Evolutionary conservation across 2,329 filamentous ascomycete species (phyloP).

Genomic region (Cladobotryum protrusum): DNA sequence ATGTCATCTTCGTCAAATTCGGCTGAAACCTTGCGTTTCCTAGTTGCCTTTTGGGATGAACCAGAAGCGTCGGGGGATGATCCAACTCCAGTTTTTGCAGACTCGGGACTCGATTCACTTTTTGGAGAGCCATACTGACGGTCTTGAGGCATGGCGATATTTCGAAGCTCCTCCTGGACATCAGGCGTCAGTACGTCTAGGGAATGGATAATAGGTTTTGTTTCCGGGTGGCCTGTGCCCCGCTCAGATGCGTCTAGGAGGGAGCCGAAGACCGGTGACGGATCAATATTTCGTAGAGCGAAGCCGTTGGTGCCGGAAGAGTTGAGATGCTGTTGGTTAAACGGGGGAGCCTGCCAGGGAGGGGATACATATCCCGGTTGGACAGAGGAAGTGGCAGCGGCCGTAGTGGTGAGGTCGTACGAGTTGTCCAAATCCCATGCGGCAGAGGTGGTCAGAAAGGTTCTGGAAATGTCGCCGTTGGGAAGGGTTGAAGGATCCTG

Average conservation of each 20-base stretch:
- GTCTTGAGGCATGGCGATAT: slow-evolving; percentile 58
- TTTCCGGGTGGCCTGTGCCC: slow-evolving; percentile 23
- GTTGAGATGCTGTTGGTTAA: slow-evolving; percentile 28
- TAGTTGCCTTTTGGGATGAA: slow-evolving; percentile 41
- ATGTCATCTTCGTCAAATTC: slow-evolving; percentile 49
- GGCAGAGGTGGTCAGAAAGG: slow-evolving; percentile 25
- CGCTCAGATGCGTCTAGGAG: slow-evolving; percentile 14
- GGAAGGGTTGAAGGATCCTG: slow-evolving; percentile 25
- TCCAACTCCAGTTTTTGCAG: slow-evolving; percentile 38
- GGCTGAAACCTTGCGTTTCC: slow-evolving; percentile 66
- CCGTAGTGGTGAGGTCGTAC: slow-evolving; percentile 35
- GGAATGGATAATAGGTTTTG: slow-evolving; percentile 24
- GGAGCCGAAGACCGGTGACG: slow-evolving; percentile 27
- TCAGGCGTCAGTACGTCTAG: slow-evolving; percentile 44
- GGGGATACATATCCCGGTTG: slow-evolving; percentile 27
- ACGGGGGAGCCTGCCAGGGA: slow-evolving; percentile 30
- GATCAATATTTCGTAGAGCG: slow-evolving; percentile 28
- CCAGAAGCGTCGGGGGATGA: slow-evolving; percentile 55
- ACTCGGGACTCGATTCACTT: slow-evolving; percentile 54
- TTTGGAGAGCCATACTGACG: slow-evolving; percentile 55
- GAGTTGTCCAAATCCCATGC: slow-evolving; percentile 45
- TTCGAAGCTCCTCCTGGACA: slow-evolving; percentile 55
- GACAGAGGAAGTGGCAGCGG: slow-evolving; percentile 29
- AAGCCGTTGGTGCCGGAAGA: slow-evolving; percentile 28
- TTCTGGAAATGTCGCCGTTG: slow-evolving; percentile 29